These are phyloP conservation scores for Blastomyces gilchristii DNA, from an alignment of 2,329 filamentous ascomycete species.

Conservation along the genomic window DNA sequence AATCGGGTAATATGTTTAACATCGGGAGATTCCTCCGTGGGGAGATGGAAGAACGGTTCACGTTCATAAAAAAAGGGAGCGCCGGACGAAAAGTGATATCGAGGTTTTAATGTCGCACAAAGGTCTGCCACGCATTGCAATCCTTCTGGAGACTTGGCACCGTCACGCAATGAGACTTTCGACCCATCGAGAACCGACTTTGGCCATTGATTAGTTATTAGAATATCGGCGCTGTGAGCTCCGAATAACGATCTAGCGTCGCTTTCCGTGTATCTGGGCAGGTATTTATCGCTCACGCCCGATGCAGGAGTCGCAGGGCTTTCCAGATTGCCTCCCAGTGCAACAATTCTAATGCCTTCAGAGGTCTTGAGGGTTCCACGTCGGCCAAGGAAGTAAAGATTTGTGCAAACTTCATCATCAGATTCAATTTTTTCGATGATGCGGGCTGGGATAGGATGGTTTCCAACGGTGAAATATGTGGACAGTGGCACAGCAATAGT, in stretches of 20 bases:
- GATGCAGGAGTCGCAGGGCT: slow-evolving; percentile 38
- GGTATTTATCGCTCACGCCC: slow-evolving; percentile 52
- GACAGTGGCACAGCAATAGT: slow-evolving; percentile 64
- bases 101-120: slow-evolving; percentile 68
- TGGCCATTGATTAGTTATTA: slow-evolving; percentile 83
- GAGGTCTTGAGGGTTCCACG: slow-evolving; percentile 79
- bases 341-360: slow-evolving; percentile 78
- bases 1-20: slow-evolving; percentile 66
- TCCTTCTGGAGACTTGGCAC: slow-evolving; percentile 42
- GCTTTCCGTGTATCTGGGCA: slow-evolving; percentile 65
- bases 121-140: slow-evolving; percentile 67
- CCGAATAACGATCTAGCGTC: slow-evolving; percentile 68
- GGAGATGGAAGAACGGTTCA: slow-evolving; percentile 74
- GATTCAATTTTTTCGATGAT: slow-evolving; percentile 65
- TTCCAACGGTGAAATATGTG: slow-evolving; percentile 83
- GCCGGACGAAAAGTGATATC: slow-evolving; percentile 75
- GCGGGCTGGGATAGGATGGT: slow-evolving; percentile 55
- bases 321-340: slow-evolving; percentile 62
- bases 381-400: slow-evolving; percentile 82
- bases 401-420: slow-evolving; percentile 69
- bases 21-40: slow-evolving; percentile 44
- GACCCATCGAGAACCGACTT: slow-evolving; percentile 60
- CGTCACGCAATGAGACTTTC: slow-evolving; percentile 49
- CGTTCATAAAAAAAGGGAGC: slow-evolving; percentile 71
- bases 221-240: slow-evolving; percentile 70